Evolutionary conservation across 495 filamentous ascomycete species (phyloP).

Genomic region (Rostrohypoxylon terebratum): DNA sequence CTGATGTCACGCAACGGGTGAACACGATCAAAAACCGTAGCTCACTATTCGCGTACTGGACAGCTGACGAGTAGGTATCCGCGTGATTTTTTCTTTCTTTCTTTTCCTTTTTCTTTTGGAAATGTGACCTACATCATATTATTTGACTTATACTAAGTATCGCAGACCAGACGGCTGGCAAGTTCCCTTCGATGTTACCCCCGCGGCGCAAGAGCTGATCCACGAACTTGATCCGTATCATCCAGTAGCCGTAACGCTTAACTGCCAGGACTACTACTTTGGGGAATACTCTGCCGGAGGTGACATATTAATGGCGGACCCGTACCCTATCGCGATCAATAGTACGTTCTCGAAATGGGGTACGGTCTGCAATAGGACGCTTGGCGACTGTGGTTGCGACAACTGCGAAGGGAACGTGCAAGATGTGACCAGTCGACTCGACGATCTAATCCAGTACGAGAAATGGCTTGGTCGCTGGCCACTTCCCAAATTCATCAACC

Average conservation of each 20-base stretch:
- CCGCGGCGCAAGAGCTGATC: slow-evolving; percentile 57
- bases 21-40: slow-evolving; percentile 61
- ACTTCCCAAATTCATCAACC: slow-evolving; percentile 70
- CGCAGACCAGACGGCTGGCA: slow-evolving; percentile 70
- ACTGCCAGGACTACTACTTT: slow-evolving; percentile 79
- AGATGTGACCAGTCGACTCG: slow-evolving; percentile 68
- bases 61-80: slow-evolving; percentile 66
- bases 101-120: not conserved
- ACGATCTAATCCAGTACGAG: slow-evolving; percentile 62
- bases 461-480: slow-evolving; percentile 56
- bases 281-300: slow-evolving; percentile 68
- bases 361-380: slow-evolving; percentile 71
- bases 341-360: slow-evolving; percentile 61
- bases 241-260: slow-evolving; percentile 72
- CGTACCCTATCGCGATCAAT: slow-evolving; percentile 74
- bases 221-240: slow-evolving; percentile 74
- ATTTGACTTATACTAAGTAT: not conserved
- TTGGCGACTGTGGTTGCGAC: slow-evolving; percentile 80
- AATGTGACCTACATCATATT: not conserved
- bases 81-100: no score
- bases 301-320: slow-evolving; percentile 75
- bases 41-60: slow-evolving; percentile 74
- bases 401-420: slow-evolving; percentile 68
- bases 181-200: slow-evolving; percentile 64
- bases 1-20: slow-evolving; percentile 64